Conservation (phyloP, 2,329 filamentous ascomycete species). For the Pseudopithomyces maydicus region DNA sequence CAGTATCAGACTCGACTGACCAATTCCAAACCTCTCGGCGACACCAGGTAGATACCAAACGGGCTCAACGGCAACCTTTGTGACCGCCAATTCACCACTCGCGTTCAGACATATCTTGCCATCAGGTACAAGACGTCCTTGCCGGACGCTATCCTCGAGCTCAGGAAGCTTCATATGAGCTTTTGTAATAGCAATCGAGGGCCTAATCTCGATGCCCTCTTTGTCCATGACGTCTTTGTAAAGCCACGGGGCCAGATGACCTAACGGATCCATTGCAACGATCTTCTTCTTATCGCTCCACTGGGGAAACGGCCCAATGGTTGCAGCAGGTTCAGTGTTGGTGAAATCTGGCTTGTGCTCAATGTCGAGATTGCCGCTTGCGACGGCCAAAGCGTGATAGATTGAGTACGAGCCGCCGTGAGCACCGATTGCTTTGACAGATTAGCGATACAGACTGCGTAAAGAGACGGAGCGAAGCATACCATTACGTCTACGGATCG, state of each 20-base stretch:
- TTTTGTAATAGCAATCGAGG: conserved; percentile 88
- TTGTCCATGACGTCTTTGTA: conserved; percentile 79
- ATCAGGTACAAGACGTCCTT: conserved; percentile 76
- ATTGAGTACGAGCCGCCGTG: conserved; percentile 94
- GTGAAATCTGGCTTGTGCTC: conserved; percentile 80
- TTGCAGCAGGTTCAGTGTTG: conserved; percentile 89
- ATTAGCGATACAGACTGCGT: conserved; percentile 17
- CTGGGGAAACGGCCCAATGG: conserved; percentile 85
- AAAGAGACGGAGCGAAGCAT: conserved; percentile 20
- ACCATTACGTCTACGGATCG: conserved; percentile 83
- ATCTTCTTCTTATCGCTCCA: conserved; percentile 94
- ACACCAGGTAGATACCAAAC: conserved; percentile 67
- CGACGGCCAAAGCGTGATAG: conserved; percentile 91
- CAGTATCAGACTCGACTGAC: conserved; percentile 49
- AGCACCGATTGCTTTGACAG: conserved; percentile 64
- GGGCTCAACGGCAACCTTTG: conserved; percentile 95
- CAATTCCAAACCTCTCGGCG: conserved; percentile 90
- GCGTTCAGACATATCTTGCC: conserved; percentile 89
- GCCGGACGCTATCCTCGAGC: conserved; percentile 83
- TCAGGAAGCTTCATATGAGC: conserved; percentile 98
- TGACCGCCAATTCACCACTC: conserved; percentile 86
- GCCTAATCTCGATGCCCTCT: conserved; percentile 82
- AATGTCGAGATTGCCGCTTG: conserved; percentile 82
- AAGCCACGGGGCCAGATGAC: conserved; percentile 83
- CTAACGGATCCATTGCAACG: conserved; percentile 94